Conservation (phyloP, 1,139 yeast genomes). For the Hemisphaericaspora xylofermentans region DNA sequence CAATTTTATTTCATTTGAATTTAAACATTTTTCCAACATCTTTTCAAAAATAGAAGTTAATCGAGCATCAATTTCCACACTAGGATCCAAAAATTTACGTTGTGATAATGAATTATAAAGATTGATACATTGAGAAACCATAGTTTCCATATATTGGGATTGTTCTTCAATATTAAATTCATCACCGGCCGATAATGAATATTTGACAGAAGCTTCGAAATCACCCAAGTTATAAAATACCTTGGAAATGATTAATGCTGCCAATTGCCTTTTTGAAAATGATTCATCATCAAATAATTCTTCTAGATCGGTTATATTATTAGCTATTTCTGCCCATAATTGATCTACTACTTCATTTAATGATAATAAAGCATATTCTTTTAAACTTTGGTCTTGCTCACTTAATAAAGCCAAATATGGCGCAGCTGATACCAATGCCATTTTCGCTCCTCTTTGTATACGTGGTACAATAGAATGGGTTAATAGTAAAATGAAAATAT, state of each 20-base stretch:
- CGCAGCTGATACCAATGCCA: slow-evolving; percentile 77
- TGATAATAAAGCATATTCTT: slow-evolving; percentile 80
- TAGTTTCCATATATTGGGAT: slow-evolving; percentile 90
- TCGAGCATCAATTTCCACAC: slow-evolving; percentile 54
- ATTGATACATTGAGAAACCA: slow-evolving; percentile 89
- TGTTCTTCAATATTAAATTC: slow-evolving; percentile 72
- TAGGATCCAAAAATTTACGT: slow-evolving; percentile 44
- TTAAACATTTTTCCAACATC: slow-evolving; percentile 81
- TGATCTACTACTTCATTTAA: slow-evolving; percentile 84
- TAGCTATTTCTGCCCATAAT: slow-evolving; percentile 97
- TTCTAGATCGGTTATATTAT: slow-evolving; percentile 81
- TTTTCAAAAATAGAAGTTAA: slow-evolving; percentile 73
- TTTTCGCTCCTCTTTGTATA: slow-evolving; percentile 17
- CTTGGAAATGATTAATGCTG: slow-evolving; percentile 90
- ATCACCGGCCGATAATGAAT: slow-evolving; percentile 81
- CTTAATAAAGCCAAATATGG: slow-evolving; percentile 86
- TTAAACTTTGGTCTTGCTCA: slow-evolving; percentile 76
- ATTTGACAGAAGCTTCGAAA: slow-evolving; percentile 85
- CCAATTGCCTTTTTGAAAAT: slow-evolving; percentile 75
- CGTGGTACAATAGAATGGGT: too few relatives aligned
- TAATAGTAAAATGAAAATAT: too few relatives aligned
- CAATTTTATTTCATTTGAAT: slow-evolving; percentile 67
- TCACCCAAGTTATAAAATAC: slow-evolving; percentile 96
- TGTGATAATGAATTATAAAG: slow-evolving; percentile 71
- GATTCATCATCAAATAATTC: slow-evolving; percentile 83